phyloP scores from a whole-genome alignment of 129 eudicot genomes.

The Helianthus annuus region HanXRQr2.0-SUNRISE NC_035447.2:14108365-14108864 shows the following conservation, averaged over 20 bases:
- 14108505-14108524: background rate
- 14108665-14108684: constrained; percentile 51
- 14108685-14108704: constrained; percentile 67
- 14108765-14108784: constrained; percentile 29
- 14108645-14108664: constrained; percentile 23
- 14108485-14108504: constrained; percentile 1
- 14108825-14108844: constrained; percentile 35
- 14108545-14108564: constrained; percentile 34
- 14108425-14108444: constrained; percentile 24
- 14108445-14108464: constrained; percentile 9
- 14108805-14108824: constrained; percentile 51
- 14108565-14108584: constrained; percentile 23
- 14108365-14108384: constrained; percentile 35
- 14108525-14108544: constrained; percentile 30
- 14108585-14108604: constrained; percentile 20
- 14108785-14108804: constrained; percentile 26
- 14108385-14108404: constrained; percentile 36
- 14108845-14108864: constrained; percentile 46
- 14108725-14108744: constrained; percentile 52
- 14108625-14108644: background rate
- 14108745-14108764: constrained; percentile 15
- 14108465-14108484: constrained; percentile 7
- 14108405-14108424: constrained; percentile 9
- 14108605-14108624: background rate
- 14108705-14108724: constrained; percentile 57